These are phyloP conservation scores for Macrophomina tecta DNA, from an alignment of 2,329 filamentous ascomycete genomes.

Conservation along the genomic window DNA sequence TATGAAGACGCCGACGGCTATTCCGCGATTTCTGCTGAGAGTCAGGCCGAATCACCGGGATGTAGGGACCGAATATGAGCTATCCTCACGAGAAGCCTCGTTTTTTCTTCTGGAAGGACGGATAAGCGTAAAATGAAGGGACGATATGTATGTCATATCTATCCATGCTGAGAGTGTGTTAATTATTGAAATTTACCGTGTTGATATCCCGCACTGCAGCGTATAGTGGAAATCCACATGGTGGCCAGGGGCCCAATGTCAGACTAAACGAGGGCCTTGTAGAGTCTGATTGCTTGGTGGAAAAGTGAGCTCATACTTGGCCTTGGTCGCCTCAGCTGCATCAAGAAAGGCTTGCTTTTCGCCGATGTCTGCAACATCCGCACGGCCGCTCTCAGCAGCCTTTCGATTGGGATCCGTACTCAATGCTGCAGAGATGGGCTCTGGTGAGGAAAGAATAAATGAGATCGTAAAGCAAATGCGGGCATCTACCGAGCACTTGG, in stretches of 20 bases:
- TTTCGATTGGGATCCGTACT: background rate
- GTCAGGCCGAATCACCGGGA: constrained; percentile 53
- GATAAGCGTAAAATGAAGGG: constrained; percentile 71
- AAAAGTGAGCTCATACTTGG: constrained; percentile 12
- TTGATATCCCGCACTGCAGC: no score
- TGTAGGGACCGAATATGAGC: constrained; percentile 49
- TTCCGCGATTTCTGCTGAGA: constrained; percentile 54
- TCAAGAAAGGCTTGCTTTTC: background rate
- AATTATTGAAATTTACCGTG: background rate
- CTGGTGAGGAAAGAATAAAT: no score
- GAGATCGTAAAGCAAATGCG: no score
- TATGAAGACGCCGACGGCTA: constrained; percentile 52
- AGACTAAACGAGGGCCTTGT: constrained; percentile 84
- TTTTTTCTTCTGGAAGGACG: constrained; percentile 52
- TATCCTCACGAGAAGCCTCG: constrained; percentile 43
- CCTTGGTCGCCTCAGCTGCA: background rate
- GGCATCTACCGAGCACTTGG: no score
- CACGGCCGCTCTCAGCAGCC: background rate
- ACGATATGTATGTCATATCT: constrained; percentile 82
- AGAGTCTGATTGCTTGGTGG: constrained; percentile 44
- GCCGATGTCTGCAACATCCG: background rate
- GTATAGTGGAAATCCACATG: background rate
- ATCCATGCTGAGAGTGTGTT: constrained; percentile 79
- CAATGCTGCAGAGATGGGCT: background rate
- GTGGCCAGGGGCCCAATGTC: constrained; percentile 76